A percentile compares a stretch with the other conserved stretches of the same genome.
Conservation (phyloP, 2,329 filamentous ascomycete species). For the Ceratocystis variospora region DNA sequence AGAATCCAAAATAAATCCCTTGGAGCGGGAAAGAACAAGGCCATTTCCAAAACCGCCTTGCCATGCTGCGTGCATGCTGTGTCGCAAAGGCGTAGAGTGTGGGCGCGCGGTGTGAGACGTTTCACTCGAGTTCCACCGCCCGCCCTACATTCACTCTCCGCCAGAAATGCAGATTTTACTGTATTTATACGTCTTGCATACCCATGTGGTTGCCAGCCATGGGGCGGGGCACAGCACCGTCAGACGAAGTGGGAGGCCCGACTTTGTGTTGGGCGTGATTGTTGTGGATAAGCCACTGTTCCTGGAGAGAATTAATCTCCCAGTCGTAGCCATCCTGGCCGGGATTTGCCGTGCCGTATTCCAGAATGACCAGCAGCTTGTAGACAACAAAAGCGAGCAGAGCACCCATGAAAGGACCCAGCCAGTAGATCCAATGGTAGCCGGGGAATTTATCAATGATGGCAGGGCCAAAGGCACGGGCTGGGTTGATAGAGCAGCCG, state of each 20-base stretch:
- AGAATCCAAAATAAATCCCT: too few species aligned
- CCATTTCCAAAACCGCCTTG: neutral
- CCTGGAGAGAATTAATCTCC: conserved; percentile 21
- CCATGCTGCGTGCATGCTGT: neutral
- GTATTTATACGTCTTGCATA: conserved; percentile 15
- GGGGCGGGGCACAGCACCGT: conserved; percentile 13
- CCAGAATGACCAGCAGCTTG: conserved; percentile 36
- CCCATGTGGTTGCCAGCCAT: conserved; percentile 1
- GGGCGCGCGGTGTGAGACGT: neutral
- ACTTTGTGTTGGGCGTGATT: conserved; percentile 11
- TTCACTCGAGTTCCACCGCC: neutral
- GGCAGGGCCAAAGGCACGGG: conserved; percentile 37
- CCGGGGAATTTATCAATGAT: conserved; percentile 31
- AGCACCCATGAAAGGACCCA: conserved; percentile 38
- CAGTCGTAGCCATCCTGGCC: conserved; percentile 33
- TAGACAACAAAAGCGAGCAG: conserved; percentile 38
- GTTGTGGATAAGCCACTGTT: conserved; percentile 14
- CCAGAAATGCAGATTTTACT: neutral
- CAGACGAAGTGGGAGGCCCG: conserved; percentile 16
- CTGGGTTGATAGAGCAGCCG: conserved; percentile 37
- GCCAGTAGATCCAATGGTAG: conserved; percentile 43
- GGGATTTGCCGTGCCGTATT: conserved; percentile 39
- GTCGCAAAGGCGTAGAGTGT: neutral
- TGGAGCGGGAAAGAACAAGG: neutral
- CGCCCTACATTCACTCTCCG: neutral